Conservation (phyloP, 306 rosid genomes). For the Pyrus bretschneideri region DNA sequence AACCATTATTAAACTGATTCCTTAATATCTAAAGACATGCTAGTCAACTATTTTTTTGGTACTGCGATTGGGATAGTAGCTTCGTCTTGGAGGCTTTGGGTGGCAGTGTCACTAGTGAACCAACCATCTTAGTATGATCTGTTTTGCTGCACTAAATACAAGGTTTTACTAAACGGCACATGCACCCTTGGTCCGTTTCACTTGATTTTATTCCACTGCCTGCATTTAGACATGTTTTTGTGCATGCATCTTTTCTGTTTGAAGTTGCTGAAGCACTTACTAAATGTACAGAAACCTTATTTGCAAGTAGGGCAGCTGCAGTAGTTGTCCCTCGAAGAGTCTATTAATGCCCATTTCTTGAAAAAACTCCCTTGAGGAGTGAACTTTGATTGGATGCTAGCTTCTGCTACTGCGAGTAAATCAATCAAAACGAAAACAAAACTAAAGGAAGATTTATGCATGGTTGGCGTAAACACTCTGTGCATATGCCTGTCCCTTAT, state of each 20-base stretch:
- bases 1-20: slow-evolving; percentile 6
- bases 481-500: neutral
- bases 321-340: neutral
- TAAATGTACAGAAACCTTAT: neutral
- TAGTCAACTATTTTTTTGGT: neutral
- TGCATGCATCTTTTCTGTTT: neutral
- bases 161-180: neutral
- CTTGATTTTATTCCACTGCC: neutral
- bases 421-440: neutral
- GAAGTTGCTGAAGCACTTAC: neutral
- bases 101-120: neutral
- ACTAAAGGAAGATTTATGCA: neutral
- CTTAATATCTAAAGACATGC: slow-evolving; percentile 4
- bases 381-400: neutral
- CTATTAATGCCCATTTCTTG: neutral
- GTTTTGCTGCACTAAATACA: neutral
- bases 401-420: neutral
- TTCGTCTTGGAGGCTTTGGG: neutral
- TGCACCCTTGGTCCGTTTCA: neutral
- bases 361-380: neutral
- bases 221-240: neutral
- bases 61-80: neutral
- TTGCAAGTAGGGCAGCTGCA: neutral
- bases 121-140: neutral
- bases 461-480: neutral